A percentile compares a stretch with the other conserved stretches of the same genome.
These are phyloP conservation scores for Exserohilum rostratum DNA, from an alignment of 2,329 filamentous ascomycete genomes.

Conservation along the genomic window DNA sequence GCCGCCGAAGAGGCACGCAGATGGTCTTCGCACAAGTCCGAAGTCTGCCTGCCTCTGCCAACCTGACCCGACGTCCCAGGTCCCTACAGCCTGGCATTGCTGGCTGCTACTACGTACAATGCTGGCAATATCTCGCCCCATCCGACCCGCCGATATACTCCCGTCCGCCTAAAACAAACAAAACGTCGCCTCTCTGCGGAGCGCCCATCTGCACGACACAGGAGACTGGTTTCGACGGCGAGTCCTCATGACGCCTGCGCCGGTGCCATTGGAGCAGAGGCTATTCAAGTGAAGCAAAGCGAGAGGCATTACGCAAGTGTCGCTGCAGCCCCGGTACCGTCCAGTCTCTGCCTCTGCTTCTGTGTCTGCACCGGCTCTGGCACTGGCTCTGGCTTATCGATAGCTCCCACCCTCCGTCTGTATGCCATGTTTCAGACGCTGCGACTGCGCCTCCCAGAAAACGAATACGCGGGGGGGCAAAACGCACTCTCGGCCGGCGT, in stretches of 20 bases:
- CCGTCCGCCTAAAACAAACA: constrained; percentile 24
- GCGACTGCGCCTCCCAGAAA: constrained; percentile 41
- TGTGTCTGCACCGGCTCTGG: no score
- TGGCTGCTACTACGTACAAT: background rate
- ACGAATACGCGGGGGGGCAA: constrained; percentile 28
- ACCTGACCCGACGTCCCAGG: constrained; percentile 1
- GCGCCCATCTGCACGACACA: constrained; percentile 17
- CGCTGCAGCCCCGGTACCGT: constrained; percentile 23
- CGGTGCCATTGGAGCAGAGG: constrained; percentile 35
- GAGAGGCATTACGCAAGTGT: constrained; percentile 32
- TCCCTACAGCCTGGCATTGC: background rate
- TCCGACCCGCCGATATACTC: constrained; percentile 32
- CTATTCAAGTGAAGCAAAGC: constrained; percentile 31
- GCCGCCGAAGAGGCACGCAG: constrained; percentile 36
- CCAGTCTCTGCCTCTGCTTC: constrained; percentile 23
- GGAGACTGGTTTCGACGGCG: constrained; percentile 34
- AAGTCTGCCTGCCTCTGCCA: no score
- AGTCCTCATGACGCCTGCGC: constrained; percentile 20
- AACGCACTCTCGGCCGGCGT: constrained; percentile 30
- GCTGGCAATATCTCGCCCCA: constrained; percentile 21
- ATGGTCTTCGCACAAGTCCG: constrained; percentile 12
- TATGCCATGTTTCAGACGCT: constrained; percentile 39
- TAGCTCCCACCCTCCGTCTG: constrained; percentile 33
- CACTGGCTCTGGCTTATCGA: constrained; percentile 40
- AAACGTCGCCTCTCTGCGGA: constrained; percentile 21